Conservation (phyloP, 2,329 filamentous ascomycete genomes). For the Trichoderma sp. region DNA sequence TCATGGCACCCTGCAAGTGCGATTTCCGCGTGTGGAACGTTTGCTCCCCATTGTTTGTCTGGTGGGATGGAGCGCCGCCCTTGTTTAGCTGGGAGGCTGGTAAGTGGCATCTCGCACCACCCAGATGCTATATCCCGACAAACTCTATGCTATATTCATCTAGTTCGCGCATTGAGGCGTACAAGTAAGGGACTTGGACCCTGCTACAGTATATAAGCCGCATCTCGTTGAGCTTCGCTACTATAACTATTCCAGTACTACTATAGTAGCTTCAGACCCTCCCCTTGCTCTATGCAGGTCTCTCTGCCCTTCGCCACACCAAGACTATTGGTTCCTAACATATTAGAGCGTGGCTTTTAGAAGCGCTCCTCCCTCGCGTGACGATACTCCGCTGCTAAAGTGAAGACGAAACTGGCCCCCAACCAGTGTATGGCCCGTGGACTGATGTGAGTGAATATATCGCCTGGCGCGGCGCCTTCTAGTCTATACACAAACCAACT, state of each 20-base stretch:
- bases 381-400: neutral
- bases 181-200: neutral
- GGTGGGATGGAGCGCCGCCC: neutral
- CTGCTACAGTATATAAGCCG: conserved; percentile 3
- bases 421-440: neutral
- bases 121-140: conserved; percentile 12
- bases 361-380: neutral
- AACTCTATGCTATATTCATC: conserved; percentile 18
- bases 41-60: neutral
- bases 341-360: conserved; percentile 1
- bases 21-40: conserved; percentile 3
- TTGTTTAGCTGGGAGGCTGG: conserved; percentile 1
- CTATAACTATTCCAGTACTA: no score
- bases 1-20: conserved; percentile 9
- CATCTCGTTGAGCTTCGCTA: neutral
- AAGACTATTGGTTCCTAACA: conserved; percentile 2
- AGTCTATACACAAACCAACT: neutral
- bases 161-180: neutral
- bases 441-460: neutral
- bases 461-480: conserved; percentile 1
- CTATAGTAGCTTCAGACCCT: neutral
- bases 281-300: neutral
- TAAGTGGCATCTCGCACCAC: conserved; percentile 11
- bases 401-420: conserved; percentile 9
- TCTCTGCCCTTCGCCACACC: neutral